Percentiles rank a stretch among this genome's conserved stretches.
Evolutionary conservation across 768 basidiomycete genomes (phyloP).

Genomic region (Plicaturopsis crispa): DNA sequence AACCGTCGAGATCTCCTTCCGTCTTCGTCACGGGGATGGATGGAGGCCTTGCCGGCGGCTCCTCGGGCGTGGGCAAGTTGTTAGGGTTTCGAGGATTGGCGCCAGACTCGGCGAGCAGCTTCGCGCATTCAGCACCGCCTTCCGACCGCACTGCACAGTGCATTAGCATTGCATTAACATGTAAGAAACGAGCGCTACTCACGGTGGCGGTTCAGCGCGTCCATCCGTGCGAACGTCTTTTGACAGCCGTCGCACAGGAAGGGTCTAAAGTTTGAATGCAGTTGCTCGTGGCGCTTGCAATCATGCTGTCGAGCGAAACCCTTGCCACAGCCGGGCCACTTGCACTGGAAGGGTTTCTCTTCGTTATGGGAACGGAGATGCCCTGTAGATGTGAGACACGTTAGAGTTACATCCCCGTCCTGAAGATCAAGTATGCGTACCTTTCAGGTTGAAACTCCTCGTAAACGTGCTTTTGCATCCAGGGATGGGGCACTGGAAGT

Average conservation of each 20-base stretch:
- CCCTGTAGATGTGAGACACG: conserved; percentile 32
- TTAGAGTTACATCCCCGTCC: too few relatives aligned
- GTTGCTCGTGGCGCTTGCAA: conserved; percentile 92
- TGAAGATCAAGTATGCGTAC: conserved; percentile 24
- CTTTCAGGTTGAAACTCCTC: conserved; percentile 89
- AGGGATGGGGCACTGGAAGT: conserved; percentile 74
- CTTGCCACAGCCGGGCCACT: conserved; percentile 92
- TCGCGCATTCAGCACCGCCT: conserved; percentile 70
- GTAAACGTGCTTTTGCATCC: conserved; percentile 88
- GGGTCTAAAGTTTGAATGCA: conserved; percentile 89
- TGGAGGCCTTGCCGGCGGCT: conserved; percentile 7
- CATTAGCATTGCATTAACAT: conserved; percentile 1
- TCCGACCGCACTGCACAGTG: conserved; percentile 59
- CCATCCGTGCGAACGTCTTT: conserved; percentile 92
- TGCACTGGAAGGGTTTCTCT: conserved; percentile 91
- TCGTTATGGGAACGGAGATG: conserved; percentile 93
- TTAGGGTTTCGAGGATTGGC: too few relatives aligned
- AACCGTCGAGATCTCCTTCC: conserved; percentile 23
- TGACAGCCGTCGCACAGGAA: conserved; percentile 91
- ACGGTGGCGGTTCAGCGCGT: conserved; percentile 91
- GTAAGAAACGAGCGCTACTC: conserved; percentile 26
- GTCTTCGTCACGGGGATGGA: conserved; percentile 17
- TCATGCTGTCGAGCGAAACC: conserved; percentile 94
- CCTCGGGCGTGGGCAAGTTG: too few relatives aligned
- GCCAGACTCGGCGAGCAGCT: conserved; percentile 24